phyloP scores from a whole-genome alignment of 2,329 filamentous ascomycete species.

The Trichoderma simmonsii region DNA sequence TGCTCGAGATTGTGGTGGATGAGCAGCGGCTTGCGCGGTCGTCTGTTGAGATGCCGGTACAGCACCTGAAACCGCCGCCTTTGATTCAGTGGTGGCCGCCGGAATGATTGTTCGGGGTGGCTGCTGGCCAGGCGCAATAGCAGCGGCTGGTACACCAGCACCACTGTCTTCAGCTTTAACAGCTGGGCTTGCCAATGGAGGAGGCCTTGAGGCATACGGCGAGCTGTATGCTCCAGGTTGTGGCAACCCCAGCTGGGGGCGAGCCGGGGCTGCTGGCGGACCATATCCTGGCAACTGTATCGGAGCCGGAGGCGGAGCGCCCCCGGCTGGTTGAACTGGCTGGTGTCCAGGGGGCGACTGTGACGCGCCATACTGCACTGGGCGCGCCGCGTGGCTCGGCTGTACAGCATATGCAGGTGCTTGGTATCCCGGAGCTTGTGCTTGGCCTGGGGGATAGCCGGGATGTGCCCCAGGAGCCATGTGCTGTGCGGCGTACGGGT shows the following conservation, averaged over 20 bases:
- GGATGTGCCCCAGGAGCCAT: constrained; percentile 32
- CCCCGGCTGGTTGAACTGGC: constrained; percentile 14
- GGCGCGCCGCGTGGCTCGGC: constrained; percentile 30
- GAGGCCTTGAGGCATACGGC: constrained; percentile 37
- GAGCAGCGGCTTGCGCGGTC: constrained; percentile 22
- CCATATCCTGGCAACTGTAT: constrained; percentile 36
- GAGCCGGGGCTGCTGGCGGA: constrained; percentile 36
- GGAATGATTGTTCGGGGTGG: constrained; percentile 19
- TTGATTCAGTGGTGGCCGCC: constrained; percentile 21
- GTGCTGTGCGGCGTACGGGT: constrained; percentile 35
- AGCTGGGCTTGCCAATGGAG: constrained; percentile 26
- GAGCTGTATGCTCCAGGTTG: constrained; percentile 37
- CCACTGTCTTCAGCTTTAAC: constrained; percentile 31
- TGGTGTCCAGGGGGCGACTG: constrained; percentile 30
- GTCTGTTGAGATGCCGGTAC: constrained; percentile 20
- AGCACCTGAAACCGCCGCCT: constrained; percentile 21
- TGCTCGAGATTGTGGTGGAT: constrained; percentile 29
- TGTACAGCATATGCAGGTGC: constrained; percentile 33
- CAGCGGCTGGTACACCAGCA: constrained; percentile 20
- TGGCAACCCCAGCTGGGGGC: constrained; percentile 31
- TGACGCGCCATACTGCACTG: constrained; percentile 31
- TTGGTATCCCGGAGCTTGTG: constrained; percentile 34
- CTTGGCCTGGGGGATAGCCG: constrained; percentile 35
- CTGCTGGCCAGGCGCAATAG: constrained; percentile 17
- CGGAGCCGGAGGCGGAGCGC: constrained; percentile 33